phyloP scores from a whole-genome alignment of 768 basidiomycete species.

The Fomitopsis pulvina region DNA sequence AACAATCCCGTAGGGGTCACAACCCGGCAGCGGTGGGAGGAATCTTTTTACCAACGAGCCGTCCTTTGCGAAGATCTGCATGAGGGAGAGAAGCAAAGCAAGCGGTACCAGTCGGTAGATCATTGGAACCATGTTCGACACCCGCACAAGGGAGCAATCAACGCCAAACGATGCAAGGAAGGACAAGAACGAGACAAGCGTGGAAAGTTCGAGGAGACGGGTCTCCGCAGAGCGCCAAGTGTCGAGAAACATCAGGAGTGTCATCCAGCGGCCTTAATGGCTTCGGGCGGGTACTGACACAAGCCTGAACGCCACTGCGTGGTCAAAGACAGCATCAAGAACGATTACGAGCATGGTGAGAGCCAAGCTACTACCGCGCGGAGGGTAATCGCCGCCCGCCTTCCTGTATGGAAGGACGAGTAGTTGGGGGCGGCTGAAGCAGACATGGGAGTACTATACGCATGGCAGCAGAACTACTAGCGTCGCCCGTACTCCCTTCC shows the following conservation, averaged over 20 bases:
- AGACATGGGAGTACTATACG: slow-evolving; percentile 10
- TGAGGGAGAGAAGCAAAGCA: slow-evolving; percentile 10
- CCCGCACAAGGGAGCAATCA: slow-evolving; percentile 5
- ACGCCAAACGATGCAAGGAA: slow-evolving; percentile 19
- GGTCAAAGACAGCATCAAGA: background rate
- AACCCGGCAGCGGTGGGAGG: slow-evolving; percentile 26
- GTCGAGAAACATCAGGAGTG: background rate
- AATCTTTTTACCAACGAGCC: slow-evolving; percentile 9
- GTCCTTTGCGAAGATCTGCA: slow-evolving; percentile 11
- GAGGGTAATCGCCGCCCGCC: slow-evolving; percentile 29
- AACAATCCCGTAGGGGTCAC: slow-evolving; percentile 35
- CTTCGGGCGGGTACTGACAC: slow-evolving; percentile 12
- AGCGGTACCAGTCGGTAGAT: slow-evolving; percentile 13
- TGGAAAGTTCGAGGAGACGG: slow-evolving; percentile 14
- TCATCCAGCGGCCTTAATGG: slow-evolving; percentile 1
- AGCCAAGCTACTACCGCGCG: slow-evolving; percentile 33
- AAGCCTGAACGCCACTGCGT: slow-evolving; percentile 10
- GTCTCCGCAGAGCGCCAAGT: slow-evolving; percentile 27
- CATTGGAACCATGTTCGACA: slow-evolving; percentile 9
- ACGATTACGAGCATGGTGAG: slow-evolving; percentile 2
- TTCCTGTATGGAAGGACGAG: slow-evolving; percentile 35
- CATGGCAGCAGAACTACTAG: slow-evolving; percentile 7
- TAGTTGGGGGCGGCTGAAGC: slow-evolving; percentile 33
- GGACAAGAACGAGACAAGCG: slow-evolving; percentile 13
- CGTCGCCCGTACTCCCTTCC: slow-evolving; percentile 12